These are phyloP conservation scores for Ophiostoma australiae DNA, from an alignment of 2,329 filamentous ascomycete genomes.

Conservation along the genomic window DNA sequence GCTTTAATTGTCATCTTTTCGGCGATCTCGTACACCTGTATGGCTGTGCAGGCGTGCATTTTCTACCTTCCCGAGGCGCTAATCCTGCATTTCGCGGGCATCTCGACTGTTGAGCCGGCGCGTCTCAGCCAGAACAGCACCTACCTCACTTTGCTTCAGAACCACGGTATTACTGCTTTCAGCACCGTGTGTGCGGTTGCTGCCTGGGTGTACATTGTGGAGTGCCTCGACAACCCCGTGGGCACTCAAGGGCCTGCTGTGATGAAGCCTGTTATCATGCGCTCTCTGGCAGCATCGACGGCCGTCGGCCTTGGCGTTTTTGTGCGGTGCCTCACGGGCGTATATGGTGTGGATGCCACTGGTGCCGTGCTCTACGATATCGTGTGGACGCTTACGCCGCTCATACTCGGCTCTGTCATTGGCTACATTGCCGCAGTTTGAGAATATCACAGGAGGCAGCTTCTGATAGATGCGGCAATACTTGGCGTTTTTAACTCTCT, in stretches of 20 bases:
- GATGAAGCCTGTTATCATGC: constrained; percentile 48
- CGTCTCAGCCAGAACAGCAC: constrained; percentile 29
- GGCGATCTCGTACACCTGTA: constrained; percentile 68
- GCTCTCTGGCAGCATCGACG: constrained; percentile 57
- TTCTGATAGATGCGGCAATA: not conserved
- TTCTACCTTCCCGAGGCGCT: constrained; percentile 67
- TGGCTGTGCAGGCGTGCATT: constrained; percentile 63
- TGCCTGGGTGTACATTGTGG: constrained; percentile 70
- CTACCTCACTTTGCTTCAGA: too few relatives aligned
- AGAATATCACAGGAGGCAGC: not conserved
- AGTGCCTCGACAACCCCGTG: not conserved
- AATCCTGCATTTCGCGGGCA: constrained; percentile 67
- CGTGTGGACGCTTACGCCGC: constrained; percentile 66
- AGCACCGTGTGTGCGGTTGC: constrained; percentile 32
- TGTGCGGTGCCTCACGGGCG: constrained; percentile 59
- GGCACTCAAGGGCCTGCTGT: not conserved
- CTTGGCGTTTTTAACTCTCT: too few relatives aligned
- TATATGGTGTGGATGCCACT: constrained; percentile 63
- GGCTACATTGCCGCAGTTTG: constrained; percentile 35
- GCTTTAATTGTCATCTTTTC: constrained; percentile 63
- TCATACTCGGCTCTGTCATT: constrained; percentile 54
- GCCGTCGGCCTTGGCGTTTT: constrained; percentile 57
- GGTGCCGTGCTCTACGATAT: constrained; percentile 70
- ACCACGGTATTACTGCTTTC: not conserved
- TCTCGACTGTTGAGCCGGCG: constrained; percentile 63